A percentile compares a stretch with the other conserved stretches of the same genome.
These are phyloP conservation scores for Chlorella sp. DNA, from an alignment of 139 green algal genomes.

Conservation along the genomic window DNA sequence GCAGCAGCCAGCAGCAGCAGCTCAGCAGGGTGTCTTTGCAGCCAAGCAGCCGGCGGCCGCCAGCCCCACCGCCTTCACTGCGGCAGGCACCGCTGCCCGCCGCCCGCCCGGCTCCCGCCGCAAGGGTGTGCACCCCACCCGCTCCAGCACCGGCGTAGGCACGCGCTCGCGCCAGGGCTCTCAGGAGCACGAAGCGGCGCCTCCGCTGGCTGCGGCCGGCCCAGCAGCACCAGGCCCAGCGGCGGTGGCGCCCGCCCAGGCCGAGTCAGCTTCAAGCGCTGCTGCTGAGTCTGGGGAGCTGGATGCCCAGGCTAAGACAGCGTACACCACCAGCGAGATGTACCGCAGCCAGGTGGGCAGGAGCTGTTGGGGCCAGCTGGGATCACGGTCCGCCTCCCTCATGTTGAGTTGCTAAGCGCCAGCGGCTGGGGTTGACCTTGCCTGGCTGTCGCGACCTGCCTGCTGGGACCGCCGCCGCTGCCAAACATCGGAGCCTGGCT, in stretches of 20 bases:
- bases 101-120: neutral
- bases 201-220: neutral
- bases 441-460: neutral
- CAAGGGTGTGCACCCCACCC: neutral
- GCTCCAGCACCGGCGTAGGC: neutral
- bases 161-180: neutral
- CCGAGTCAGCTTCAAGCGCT: too few species aligned
- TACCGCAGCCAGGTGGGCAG: slow-evolving; percentile 30
- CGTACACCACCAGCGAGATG: slow-evolving; percentile 28
- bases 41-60: neutral
- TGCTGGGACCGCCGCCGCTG: neutral
- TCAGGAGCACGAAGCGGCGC: neutral
- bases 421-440: neutral
- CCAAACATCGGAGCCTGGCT: neutral
- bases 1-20: neutral
- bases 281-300: too few species aligned
- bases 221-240: neutral
- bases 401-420: too few species aligned
- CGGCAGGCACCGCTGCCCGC: neutral
- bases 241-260: neutral
- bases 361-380: too few species aligned
- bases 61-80: slow-evolving; percentile 4
- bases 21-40: slow-evolving; percentile 12
- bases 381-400: too few species aligned
- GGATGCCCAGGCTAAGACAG: neutral